These are phyloP conservation scores for Amesomyces nigricolor DNA, from an alignment of 2,329 filamentous ascomycete species.

Conservation along the genomic window DNA sequence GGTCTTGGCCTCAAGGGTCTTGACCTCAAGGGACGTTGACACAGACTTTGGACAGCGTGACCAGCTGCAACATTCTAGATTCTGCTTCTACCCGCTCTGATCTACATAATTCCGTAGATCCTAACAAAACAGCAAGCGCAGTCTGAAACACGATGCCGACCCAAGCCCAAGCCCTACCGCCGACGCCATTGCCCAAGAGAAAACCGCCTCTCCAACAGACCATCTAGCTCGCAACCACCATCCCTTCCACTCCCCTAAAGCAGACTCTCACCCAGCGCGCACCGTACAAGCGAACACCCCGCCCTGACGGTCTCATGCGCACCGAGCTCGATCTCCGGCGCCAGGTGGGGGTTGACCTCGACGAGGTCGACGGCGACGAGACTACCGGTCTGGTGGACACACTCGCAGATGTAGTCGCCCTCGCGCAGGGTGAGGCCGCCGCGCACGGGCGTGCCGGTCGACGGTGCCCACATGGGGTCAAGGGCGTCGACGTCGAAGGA, in stretches of 20 bases:
- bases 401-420: conserved; percentile 94
- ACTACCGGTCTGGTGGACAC: conserved; percentile 72
- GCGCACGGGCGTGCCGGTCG: conserved; percentile 89
- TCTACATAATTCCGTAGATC: neutral
- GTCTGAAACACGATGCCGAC: neutral
- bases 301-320: conserved; percentile 83
- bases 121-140: neutral
- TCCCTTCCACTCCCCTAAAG: conserved; percentile 46
- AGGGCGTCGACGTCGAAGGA: conserved; percentile 96
- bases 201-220: no score
- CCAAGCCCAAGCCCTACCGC: neutral
- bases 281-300: conserved; percentile 85
- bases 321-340: conserved; percentile 53
- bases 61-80: neutral
- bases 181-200: neutral
- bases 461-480: conserved; percentile 93
- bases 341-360: conserved; percentile 72
- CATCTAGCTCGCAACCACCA: neutral
- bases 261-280: conserved; percentile 85
- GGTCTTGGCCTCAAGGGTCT: neutral
- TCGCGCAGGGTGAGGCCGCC: conserved; percentile 90
- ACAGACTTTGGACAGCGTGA: no score
- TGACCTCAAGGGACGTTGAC: no score
- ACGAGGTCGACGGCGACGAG: conserved; percentile 76
- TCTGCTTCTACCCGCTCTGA: neutral